phyloP scores from a whole-genome alignment of 2,329 filamentous ascomycete genomes.

The Kalaharituber pfeilii region DNA sequence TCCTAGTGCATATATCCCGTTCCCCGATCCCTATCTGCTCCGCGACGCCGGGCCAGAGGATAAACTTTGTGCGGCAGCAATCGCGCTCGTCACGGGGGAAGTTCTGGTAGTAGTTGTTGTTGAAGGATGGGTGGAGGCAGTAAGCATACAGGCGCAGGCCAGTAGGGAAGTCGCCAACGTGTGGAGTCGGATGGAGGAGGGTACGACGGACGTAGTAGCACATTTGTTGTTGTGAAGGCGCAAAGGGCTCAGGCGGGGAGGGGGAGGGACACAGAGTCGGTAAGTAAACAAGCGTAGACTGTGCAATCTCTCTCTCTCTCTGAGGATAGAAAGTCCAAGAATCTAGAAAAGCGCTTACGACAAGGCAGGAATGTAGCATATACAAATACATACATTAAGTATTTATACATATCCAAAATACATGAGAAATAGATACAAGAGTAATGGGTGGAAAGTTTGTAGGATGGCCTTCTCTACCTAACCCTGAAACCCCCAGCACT shows the following conservation, averaged over 20 bases:
- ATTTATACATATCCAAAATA: no score
- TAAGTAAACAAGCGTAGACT: no score
- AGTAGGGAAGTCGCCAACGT: not conserved
- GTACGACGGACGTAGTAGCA: not conserved
- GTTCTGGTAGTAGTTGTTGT: not conserved
- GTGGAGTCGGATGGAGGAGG: not conserved
- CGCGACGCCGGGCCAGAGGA: not conserved
- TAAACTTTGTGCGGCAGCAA: not conserved
- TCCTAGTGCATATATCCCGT: not conserved
- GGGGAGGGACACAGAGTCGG: not conserved
- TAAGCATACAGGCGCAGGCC: not conserved
- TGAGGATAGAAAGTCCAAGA: no score
- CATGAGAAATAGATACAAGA: no score
- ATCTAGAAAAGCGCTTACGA: no score
- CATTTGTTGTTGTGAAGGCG: not conserved
- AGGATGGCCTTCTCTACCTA: no score
- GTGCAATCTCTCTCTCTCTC: no score
- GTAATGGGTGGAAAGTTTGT: no score
- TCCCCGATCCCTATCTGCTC: not conserved
- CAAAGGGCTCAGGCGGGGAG: not conserved
- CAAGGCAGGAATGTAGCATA: no score
- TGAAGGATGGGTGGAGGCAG: not conserved
- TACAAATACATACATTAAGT: no score
- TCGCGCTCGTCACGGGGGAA: not conserved
- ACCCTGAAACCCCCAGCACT: no score